These are phyloP conservation scores for Salix caprea DNA, from an alignment of 345 rosid genomes.

Conservation along the genomic window DNA sequence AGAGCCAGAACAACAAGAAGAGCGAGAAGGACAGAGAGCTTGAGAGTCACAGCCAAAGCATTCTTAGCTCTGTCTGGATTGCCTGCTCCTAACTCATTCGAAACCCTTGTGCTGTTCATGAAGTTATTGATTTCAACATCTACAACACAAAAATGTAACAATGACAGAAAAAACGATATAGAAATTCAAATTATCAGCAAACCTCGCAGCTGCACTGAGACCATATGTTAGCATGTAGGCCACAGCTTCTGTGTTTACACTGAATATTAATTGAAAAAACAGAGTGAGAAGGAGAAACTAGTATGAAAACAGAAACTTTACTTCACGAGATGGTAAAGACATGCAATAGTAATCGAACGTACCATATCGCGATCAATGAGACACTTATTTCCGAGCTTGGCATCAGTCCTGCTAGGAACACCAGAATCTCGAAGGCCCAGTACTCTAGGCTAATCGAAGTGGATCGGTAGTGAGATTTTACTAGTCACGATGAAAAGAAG, in stretches of 20 bases:
- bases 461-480: too few species aligned
- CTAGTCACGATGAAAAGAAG: too few species aligned
- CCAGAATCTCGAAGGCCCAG: conserved; percentile 27
- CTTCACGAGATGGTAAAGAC: too few species aligned
- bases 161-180: not conserved
- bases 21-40: conserved; percentile 44
- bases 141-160: not conserved
- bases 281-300: not conserved
- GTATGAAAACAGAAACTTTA: too few species aligned
- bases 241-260: conserved; percentile 60
- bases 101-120: conserved; percentile 62
- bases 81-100: conserved; percentile 75
- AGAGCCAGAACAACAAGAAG: conserved; percentile 34
- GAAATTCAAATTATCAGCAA: conserved; percentile 3
- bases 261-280: not conserved
- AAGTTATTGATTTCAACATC: not conserved
- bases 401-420: conserved; percentile 26
- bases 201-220: conserved; percentile 86
- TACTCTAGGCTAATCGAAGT: conserved; percentile 17
- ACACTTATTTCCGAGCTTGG: conserved; percentile 15
- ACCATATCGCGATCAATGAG: conserved; percentile 24
- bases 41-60: conserved; percentile 15
- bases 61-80: conserved; percentile 13
- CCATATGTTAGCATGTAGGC: conserved; percentile 70
- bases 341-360: not conserved